Conservation (phyloP, 192 early-diverging fungal genomes). For the Endogone sp. region DNA sequence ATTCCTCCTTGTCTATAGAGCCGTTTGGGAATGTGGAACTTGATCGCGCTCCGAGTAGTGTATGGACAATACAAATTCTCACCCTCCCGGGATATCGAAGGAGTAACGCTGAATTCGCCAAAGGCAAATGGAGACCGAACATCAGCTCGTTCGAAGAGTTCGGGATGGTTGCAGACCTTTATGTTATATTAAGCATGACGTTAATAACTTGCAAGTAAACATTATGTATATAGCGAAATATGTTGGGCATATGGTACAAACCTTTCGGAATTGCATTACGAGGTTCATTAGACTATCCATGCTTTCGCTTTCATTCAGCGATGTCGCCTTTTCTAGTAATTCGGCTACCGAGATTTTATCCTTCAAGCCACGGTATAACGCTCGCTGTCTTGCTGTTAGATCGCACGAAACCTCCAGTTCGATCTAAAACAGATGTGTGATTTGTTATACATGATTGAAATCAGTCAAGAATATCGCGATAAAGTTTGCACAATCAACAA, state of each 20-base stretch:
- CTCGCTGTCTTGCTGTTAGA: slow-evolving; percentile 68
- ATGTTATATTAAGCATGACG: not conserved
- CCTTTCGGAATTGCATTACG: slow-evolving; percentile 91
- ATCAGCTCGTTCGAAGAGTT: slow-evolving; percentile 83
- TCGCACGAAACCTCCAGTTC: slow-evolving; percentile 79
- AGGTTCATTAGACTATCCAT: slow-evolving; percentile 87
- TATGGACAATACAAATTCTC: slow-evolving; percentile 57
- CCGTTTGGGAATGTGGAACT: slow-evolving; percentile 63
- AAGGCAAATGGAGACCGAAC: slow-evolving; percentile 69
- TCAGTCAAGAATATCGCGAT: not conserved
- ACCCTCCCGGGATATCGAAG: slow-evolving; percentile 56
- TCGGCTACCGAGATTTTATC: slow-evolving; percentile 78
- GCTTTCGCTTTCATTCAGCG: slow-evolving; percentile 60
- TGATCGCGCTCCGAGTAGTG: slow-evolving; percentile 54
- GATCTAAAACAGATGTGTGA: slow-evolving; percentile 37
- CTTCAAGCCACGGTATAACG: slow-evolving; percentile 69
- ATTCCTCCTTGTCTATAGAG: slow-evolving; percentile 64
- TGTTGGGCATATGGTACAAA: too few species aligned
- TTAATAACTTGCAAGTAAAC: not conserved
- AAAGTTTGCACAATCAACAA: not conserved
- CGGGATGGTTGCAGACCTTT: slow-evolving; percentile 80
- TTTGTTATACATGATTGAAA: not conserved
- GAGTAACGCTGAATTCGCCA: slow-evolving; percentile 54
- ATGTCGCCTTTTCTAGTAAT: slow-evolving; percentile 64
- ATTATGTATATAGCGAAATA: too few species aligned